These are phyloP conservation scores for Alliaria petiolata DNA, from an alignment of 345 rosid species.

Conservation along the genomic window DNA sequence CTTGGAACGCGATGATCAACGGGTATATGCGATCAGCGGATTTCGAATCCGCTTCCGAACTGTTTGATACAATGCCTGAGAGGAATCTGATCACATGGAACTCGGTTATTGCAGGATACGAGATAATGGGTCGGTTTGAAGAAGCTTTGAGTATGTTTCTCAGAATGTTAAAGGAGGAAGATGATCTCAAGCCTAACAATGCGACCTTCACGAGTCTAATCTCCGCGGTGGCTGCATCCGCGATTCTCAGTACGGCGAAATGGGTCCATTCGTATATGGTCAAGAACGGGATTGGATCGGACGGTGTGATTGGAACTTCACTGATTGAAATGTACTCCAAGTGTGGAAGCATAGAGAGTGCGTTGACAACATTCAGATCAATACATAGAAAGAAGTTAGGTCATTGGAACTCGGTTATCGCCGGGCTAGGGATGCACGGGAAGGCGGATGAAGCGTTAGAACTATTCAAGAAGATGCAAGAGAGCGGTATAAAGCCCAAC, in stretches of 20 bases:
- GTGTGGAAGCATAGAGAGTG: slow-evolving; percentile 57
- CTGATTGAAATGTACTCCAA: slow-evolving; percentile 67
- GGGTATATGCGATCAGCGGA: slow-evolving; percentile 43
- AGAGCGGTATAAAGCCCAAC: slow-evolving; percentile 41
- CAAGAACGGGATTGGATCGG: slow-evolving; percentile 38
- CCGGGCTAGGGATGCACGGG: slow-evolving; percentile 67
- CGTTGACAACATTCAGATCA: slow-evolving; percentile 38
- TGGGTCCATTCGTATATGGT: slow-evolving; percentile 58
- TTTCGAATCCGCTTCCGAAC: slow-evolving; percentile 18
- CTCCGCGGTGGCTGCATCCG: slow-evolving; percentile 52
- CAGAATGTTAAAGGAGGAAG: slow-evolving; percentile 30
- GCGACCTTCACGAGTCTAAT: slow-evolving; percentile 51
- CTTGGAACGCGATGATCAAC: slow-evolving; percentile 47
- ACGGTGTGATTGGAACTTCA: slow-evolving; percentile 51
- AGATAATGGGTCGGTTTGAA: slow-evolving; percentile 30
- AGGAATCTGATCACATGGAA: slow-evolving; percentile 49
- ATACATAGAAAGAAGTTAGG: slow-evolving; percentile 47
- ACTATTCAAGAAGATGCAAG: slow-evolving; percentile 44
- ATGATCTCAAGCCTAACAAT: slow-evolving; percentile 38
- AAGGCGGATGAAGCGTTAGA: slow-evolving; percentile 46
- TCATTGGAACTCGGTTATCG: slow-evolving; percentile 71
- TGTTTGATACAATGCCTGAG: slow-evolving; percentile 36
- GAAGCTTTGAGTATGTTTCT: slow-evolving; percentile 41
- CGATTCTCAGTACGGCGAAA: slow-evolving; percentile 45
- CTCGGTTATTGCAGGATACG: slow-evolving; percentile 46